These are phyloP conservation scores for Arthrobotrys entomopaga DNA, from an alignment of 2,329 filamentous ascomycete species.

Conservation along the genomic window DNA sequence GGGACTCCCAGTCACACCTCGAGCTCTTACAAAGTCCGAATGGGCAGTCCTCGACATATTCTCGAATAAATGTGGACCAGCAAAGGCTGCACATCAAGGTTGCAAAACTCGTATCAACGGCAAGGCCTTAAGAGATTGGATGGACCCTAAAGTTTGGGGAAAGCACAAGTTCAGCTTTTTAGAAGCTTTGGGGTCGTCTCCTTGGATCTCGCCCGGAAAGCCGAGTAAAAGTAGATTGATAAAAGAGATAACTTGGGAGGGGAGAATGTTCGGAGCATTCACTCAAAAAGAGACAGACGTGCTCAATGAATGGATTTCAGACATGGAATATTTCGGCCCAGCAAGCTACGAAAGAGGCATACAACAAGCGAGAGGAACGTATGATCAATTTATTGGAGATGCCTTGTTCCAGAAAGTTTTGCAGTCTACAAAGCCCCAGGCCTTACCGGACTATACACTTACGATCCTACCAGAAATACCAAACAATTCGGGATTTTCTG, in stretches of 20 bases:
- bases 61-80: slow-evolving; percentile 61
- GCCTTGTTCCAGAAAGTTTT: slow-evolving; percentile 41
- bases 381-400: slow-evolving; percentile 9
- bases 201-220: slow-evolving; percentile 64
- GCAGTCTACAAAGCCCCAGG: slow-evolving; percentile 29
- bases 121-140: slow-evolving; percentile 63
- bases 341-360: slow-evolving; percentile 13
- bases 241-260: slow-evolving; percentile 64
- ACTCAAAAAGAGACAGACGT: slow-evolving; percentile 63
- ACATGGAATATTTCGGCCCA: slow-evolving; percentile 56
- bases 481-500: background rate
- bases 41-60: slow-evolving; percentile 58
- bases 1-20: slow-evolving; percentile 42
- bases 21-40: background rate
- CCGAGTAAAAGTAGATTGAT: slow-evolving; percentile 63
- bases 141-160: slow-evolving; percentile 60
- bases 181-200: slow-evolving; percentile 60
- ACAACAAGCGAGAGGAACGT: slow-evolving; percentile 26
- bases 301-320: slow-evolving; percentile 63
- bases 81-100: slow-evolving; percentile 63
- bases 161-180: slow-evolving; percentile 62
- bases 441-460: background rate
- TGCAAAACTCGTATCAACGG: slow-evolving; percentile 61
- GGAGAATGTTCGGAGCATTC: slow-evolving; percentile 67
- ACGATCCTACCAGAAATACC: slow-evolving; percentile 23